Base-by-base conservation (phyloP, 2,329 filamentous ascomycete genomes). In the Zalaria sp. region DNA sequence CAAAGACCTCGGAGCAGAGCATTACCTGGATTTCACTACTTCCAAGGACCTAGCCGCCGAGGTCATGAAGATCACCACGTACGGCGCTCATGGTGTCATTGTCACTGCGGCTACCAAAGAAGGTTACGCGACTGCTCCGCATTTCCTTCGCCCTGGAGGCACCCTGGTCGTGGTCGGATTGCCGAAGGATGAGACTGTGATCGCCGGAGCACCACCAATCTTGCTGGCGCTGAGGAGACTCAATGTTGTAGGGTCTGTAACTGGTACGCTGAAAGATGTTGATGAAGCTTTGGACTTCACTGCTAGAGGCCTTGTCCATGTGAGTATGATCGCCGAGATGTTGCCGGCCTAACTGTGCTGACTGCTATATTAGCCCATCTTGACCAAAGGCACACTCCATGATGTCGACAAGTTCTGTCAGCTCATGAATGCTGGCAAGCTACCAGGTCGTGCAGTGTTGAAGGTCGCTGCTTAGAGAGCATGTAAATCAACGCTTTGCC, bases 241-340 rank as follows among this genome's bases (percentile, higher is more conserved):
- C 40, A 66, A 66, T 42, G 48, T 66, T 34, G 62, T 67, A 18
- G 64, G 63, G 0, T 62, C 57, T 43, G 58, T 66, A 10, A 60
- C 59, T 1, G 64, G 62, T 4, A 66, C 61, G 9, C 41, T 64
- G 46, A 66, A 65, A 50, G 63, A 68, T 45, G 63, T 67, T 1
- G 63, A 67, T 42, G 63, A 67, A 51, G 62, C 61, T 27, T 50
- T 66, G n/a, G 63, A 66, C 34, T 65, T 67, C 43, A 65, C 62
- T 6, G 61, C 62, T 8, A 51, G 64, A 29, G 64, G 58, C 10
- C 50, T 66, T 4, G 64, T 67, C 8, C 56, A 32, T n/a, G 29
- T 32, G 29, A 32, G 29, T 32, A 32, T 32, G 7, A 18, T 18
- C 18, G 18, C 18, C 18, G 18, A 18, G 2, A 18, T 18, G 18